phyloP scores from a whole-genome alignment of 306 rosid genomes.

The Cucurbita maxima region DNA sequence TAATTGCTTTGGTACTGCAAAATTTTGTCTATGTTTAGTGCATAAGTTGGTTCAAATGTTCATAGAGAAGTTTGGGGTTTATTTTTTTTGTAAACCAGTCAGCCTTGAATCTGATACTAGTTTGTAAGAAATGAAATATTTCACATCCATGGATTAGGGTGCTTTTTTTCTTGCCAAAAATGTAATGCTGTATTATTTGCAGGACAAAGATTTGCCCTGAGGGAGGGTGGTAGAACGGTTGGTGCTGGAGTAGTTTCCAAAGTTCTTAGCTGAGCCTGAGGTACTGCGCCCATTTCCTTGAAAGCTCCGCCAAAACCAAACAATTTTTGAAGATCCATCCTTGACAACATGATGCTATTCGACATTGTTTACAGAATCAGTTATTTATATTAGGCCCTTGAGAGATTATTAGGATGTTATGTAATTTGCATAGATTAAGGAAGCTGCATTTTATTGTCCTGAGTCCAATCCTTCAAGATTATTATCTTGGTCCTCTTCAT shows the following conservation, averaged over 20 bases:
- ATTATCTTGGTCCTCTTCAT: background rate
- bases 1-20: background rate
- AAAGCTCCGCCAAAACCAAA: background rate
- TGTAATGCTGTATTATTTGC: slow-evolving; percentile 10
- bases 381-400: background rate
- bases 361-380: background rate
- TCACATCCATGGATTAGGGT: background rate
- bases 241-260: slow-evolving; percentile 99
- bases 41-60: no score
- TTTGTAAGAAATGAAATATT: background rate
- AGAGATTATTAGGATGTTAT: background rate
- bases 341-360: background rate
- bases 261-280: slow-evolving; percentile 37
- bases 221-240: slow-evolving; percentile 99
- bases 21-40: background rate
- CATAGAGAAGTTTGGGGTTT: no score
- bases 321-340: slow-evolving; percentile 7
- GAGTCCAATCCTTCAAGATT: background rate
- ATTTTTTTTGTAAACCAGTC: no score
- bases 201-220: slow-evolving; percentile 99
- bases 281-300: background rate
- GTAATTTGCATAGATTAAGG: slow-evolving; percentile 1
- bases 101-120: background rate
- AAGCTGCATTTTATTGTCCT: background rate
- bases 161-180: background rate